Base-by-base conservation (phyloP, 139 green algal species). In the Mesotaenium endlicherianum region DNA sequence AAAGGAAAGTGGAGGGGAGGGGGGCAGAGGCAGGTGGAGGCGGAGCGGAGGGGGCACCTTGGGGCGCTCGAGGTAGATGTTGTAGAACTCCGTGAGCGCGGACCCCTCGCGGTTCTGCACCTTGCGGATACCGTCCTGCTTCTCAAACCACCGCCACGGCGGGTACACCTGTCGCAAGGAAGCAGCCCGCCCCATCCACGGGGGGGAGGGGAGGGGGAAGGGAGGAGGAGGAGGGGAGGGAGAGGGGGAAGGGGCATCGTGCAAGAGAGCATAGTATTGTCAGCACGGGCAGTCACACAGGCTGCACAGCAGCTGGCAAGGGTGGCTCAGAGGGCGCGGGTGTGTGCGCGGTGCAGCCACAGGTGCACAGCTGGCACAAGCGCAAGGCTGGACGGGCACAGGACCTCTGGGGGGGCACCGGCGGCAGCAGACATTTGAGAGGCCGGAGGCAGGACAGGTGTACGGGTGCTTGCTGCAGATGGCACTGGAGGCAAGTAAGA, bases 31-130 rank as follows among this genome's bases (percentile, higher is more conserved):
- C 8, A 14, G 38, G 64, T 14, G 14, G 11, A 43, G 38, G 64
- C 8, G 14, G 8, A 8, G 14, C 8, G 38, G 64, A 8, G 14
- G 38, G 8, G 14, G 8, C 8, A 26, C 8, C 14, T 8, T 14
- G 14, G 36, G 36, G 14, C 8, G 64, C 64, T 38, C 14, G 8
- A 8, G 14, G 14, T 41, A 74, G 14, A 14, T 74, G 91, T 97
- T 97, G 88, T 97, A 98, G 75, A 98, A 98, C 87, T 97, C 94
- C 8, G 94, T 93, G 68, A 97, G 89, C 75, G 94, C 92, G n/a
- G n/a, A n/a, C n/a, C n/a, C n/a, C 26, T 95, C 87, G 1, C 83
- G 81, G 36, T 87, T 89, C 40, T 87, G 84, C 4, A 45, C 89
- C 90, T 36, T 81, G 82, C 94, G 95, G n/a, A 95, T 90, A 6